Base-by-base conservation (phyloP, 1,284 basidiomycete species). In the Ustilago cynodontis region DNA sequence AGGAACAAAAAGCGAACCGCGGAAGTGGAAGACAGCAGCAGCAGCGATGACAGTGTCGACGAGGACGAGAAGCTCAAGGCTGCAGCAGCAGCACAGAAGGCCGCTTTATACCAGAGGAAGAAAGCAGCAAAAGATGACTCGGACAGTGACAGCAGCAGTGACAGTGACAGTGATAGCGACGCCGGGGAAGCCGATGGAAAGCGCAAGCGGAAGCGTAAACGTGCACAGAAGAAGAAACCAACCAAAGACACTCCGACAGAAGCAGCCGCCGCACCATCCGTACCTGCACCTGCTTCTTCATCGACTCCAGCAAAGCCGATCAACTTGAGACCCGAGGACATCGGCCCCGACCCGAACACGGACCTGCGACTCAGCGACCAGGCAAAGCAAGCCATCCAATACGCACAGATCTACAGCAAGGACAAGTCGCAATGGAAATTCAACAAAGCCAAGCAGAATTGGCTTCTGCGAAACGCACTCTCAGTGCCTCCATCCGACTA, bases 391-490 rank as follows among this genome's bases (percentile, higher is more conserved):
- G 73, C 73, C 3, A 71, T 79, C 24, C 60, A 62, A 13, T 79
- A 79, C 51, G 77, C 77, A 4, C 70, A 73, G 47, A 14, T 61
- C 22, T 79, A 71, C 53, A 61, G 53, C 37, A 59, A 59, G 43
- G 70, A 76, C 50, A 64, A 64, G 45, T 39, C 67, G n/a, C 56
- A 61, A 22, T 79, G 77, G 77, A 79, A 79, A 49, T 79, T 79
- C 65, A 71, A 76, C 66, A 79, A 79, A 51, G 70, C 74, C 28
- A 72, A 73, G 43, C 77, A 79, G 31, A 79, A 77, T 39, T 79
- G 77, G 77, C 77, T 79, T 2, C 22, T 79, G 20, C 60, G 77
- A 11, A 71, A 79, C 29, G 73, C 68, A 5, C 73, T 79, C 2
- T 65, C 74, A 14, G 60, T 72, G 9, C 70, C 65, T 2, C 74